These are phyloP conservation scores for Exophiala bonariae DNA, from an alignment of 2,329 filamentous ascomycete species.

Conservation along the genomic window DNA sequence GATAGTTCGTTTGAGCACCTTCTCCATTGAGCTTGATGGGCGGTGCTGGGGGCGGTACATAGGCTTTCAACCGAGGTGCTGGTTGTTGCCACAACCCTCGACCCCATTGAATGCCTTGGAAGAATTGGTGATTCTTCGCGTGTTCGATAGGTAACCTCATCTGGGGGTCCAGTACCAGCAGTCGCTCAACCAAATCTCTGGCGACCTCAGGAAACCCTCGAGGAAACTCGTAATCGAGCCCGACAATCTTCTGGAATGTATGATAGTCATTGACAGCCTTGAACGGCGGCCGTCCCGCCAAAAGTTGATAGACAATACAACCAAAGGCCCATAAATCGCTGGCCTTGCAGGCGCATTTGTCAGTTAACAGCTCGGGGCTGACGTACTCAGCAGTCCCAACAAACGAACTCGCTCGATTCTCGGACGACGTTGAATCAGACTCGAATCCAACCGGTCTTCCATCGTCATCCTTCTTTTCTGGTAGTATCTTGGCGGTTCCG, in stretches of 20 bases:
- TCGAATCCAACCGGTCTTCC: slow-evolving; percentile 38
- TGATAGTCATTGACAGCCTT: slow-evolving; percentile 94
- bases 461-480: slow-evolving; percentile 48
- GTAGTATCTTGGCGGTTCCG: slow-evolving; percentile 92
- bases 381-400: slow-evolving; percentile 98
- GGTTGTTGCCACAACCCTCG: slow-evolving; percentile 85
- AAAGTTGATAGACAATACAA: slow-evolving; percentile 93
- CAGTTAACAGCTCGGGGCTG: slow-evolving; percentile 91
- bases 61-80: slow-evolving; percentile 81
- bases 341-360: slow-evolving; percentile 95
- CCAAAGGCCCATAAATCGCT: slow-evolving; percentile 98
- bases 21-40: slow-evolving; percentile 72
- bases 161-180: slow-evolving; percentile 84
- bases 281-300: slow-evolving; percentile 95
- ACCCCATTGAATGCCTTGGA: slow-evolving; percentile 82
- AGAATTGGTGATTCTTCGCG: slow-evolving; percentile 95
- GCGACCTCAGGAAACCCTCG: slow-evolving; percentile 82
- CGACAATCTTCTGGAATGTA: slow-evolving; percentile 98
- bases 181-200: slow-evolving; percentile 83
- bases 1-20: slow-evolving; percentile 39
- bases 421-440: slow-evolving; percentile 42
- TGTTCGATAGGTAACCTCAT: slow-evolving; percentile 88
- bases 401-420: slow-evolving; percentile 82
- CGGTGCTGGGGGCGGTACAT: slow-evolving; percentile 74
- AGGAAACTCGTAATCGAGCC: slow-evolving; percentile 90